Conservation (phyloP, 2,329 filamentous ascomycete genomes). For the Leptographium flavum region DNA sequence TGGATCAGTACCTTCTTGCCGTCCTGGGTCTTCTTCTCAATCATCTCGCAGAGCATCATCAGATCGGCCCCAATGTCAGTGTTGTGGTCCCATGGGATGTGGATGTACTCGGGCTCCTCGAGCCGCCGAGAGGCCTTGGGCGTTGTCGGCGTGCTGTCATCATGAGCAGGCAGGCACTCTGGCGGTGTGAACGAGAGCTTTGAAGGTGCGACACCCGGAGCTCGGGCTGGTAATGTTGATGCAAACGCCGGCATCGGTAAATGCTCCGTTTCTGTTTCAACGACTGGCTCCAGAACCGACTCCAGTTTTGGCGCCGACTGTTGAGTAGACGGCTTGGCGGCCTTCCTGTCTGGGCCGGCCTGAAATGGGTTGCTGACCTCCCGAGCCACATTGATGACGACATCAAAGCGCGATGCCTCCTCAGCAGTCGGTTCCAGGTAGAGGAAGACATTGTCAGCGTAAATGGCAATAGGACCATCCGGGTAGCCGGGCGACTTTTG, state of each 20-base stretch:
- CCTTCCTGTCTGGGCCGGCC: conserved; percentile 5
- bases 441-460: conserved; percentile 61
- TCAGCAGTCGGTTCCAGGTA: conserved; percentile 70
- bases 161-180: conserved; percentile 14
- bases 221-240: background rate
- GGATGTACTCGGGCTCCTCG: conserved; percentile 64
- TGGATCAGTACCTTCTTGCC: conserved; percentile 72
- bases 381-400: conserved; percentile 72
- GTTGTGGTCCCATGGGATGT: conserved; percentile 81
- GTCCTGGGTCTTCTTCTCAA: conserved; percentile 56
- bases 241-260: background rate
- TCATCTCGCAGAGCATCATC: conserved; percentile 59
- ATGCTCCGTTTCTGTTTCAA: conserved; percentile 26
- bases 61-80: conserved; percentile 71
- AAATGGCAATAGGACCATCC: conserved; percentile 69
- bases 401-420: conserved; percentile 64
- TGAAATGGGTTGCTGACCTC: conserved; percentile 68
- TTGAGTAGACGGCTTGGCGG: conserved; percentile 28
- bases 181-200: conserved; percentile 3
- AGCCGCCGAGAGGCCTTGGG: conserved; percentile 32
- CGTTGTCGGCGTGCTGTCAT: conserved; percentile 36
- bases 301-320: conserved; percentile 26
- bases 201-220: no score
- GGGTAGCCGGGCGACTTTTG: conserved; percentile 74
- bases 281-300: conserved; percentile 5